phyloP scores from a whole-genome alignment of 2,329 filamentous ascomycete species.

The Cordyceps cateniannulata region DNA sequence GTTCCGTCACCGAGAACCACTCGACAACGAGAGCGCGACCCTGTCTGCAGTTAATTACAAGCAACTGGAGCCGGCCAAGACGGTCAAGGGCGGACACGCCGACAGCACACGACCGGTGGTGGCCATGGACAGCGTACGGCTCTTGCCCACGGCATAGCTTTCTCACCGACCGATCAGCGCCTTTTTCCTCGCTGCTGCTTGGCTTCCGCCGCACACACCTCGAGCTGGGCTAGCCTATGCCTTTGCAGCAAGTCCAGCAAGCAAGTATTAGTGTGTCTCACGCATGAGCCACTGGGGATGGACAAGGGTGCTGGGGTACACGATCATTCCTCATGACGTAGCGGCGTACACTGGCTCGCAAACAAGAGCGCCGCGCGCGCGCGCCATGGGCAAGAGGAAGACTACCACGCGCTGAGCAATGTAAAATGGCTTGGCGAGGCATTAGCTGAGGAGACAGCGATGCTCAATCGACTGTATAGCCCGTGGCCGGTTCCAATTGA shows the following conservation, averaged over 20 bases:
- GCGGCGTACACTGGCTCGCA: slow-evolving; percentile 1
- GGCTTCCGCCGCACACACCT: neutral
- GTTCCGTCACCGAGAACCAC: slow-evolving; percentile 8
- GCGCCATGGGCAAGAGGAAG: neutral
- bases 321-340: slow-evolving; percentile 12
- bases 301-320: neutral
- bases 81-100: slow-evolving; percentile 5
- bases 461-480: neutral
- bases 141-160: neutral
- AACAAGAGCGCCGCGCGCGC: neutral
- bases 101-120: neutral
- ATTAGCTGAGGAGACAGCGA: neutral
- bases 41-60: neutral
- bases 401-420: slow-evolving; percentile 3
- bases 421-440: slow-evolving; percentile 7
- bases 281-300: slow-evolving; percentile 2
- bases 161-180: neutral
- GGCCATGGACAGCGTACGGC: neutral
- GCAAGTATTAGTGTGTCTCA: slow-evolving; percentile 8
- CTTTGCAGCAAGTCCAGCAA: neutral
- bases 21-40: neutral
- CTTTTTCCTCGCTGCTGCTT: neutral
- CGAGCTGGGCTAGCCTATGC: neutral
- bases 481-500: neutral
- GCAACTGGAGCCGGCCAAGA: neutral